Conservation (phyloP, 2,329 filamentous ascomycete species). For the Grosmannia huntii region DNA sequence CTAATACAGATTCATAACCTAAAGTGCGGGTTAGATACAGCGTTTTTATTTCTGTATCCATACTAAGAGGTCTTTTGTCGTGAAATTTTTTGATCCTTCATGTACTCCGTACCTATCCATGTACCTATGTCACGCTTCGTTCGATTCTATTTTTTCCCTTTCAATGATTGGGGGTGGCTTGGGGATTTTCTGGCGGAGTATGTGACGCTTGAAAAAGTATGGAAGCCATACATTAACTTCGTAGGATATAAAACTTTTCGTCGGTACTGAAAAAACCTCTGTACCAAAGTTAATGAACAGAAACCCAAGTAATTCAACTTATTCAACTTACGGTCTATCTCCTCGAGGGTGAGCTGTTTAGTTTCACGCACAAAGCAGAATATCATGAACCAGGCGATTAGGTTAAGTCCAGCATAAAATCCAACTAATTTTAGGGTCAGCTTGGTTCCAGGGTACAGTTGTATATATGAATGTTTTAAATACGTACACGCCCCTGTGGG, state of each 20-base stretch:
- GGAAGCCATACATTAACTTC: conserved; percentile 43
- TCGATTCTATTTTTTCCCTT: not conserved
- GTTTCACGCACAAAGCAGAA: conserved; percentile 47
- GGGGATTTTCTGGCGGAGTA: not conserved
- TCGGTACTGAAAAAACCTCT: conserved; percentile 49
- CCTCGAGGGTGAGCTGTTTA: conserved; percentile 44
- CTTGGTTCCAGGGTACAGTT: not conserved
- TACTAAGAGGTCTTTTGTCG: too few species aligned
- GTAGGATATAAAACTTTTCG: conserved; percentile 41
- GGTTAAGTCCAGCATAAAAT: conserved; percentile 43
- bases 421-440: conserved; percentile 18
- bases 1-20: too few species aligned
- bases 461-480: not conserved
- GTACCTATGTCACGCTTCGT: not conserved
- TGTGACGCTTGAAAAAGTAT: conserved; percentile 27
- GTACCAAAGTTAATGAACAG: conserved; percentile 27
- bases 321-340: conserved; percentile 47
- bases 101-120: too few species aligned
- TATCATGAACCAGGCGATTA: conserved; percentile 43
- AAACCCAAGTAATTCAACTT: too few species aligned
- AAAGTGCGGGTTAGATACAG: too few species aligned
- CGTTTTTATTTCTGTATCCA: too few species aligned
- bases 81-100: too few species aligned
- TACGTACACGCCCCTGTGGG: conserved; percentile 23
- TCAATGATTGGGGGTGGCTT: conserved; percentile 1